phyloP scores from a whole-genome alignment of 257 asterid species.

The Solanum gandarillasii region DNA sequence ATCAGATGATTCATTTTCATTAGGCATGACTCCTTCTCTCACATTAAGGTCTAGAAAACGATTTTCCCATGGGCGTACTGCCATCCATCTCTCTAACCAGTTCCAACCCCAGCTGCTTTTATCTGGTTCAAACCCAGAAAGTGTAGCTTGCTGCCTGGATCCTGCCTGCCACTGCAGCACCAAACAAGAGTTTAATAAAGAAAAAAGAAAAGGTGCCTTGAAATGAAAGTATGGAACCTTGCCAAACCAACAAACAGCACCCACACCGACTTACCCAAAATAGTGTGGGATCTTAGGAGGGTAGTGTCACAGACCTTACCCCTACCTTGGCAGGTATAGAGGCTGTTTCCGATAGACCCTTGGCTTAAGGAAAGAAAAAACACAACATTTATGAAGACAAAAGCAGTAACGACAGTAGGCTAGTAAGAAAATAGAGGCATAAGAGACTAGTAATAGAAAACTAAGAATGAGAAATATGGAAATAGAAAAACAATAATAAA shows the following conservation, averaged over 20 bases:
- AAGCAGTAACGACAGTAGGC: background rate
- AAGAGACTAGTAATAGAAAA: background rate
- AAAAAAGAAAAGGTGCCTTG: background rate
- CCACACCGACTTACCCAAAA: background rate
- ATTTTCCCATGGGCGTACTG: conserved; percentile 99
- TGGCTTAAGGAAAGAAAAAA: background rate
- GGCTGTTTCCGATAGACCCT: background rate
- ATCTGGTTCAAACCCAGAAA: conserved; percentile 72
- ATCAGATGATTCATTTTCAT: conserved; percentile 40
- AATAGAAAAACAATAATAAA: background rate
- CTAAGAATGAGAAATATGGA: background rate
- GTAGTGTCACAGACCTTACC: background rate
- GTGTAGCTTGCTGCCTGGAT: conserved; percentile 49
- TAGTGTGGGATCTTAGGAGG: background rate
- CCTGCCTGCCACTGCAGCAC: conserved; percentile 97
- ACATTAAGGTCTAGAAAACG: conserved; percentile 69
- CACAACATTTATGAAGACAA: background rate
- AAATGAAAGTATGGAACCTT: background rate
- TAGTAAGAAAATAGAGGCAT: background rate
- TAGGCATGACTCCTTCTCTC: conserved; percentile 57
- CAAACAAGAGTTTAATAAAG: background rate
- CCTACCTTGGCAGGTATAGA: background rate
- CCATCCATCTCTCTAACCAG: conserved; percentile 99
- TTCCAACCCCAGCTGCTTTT: conserved; percentile 97
- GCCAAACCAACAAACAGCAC: background rate